These are phyloP conservation scores for Microbotryum saponariae DNA, from an alignment of 1,284 basidiomycete species.

Conservation along the genomic window DNA sequence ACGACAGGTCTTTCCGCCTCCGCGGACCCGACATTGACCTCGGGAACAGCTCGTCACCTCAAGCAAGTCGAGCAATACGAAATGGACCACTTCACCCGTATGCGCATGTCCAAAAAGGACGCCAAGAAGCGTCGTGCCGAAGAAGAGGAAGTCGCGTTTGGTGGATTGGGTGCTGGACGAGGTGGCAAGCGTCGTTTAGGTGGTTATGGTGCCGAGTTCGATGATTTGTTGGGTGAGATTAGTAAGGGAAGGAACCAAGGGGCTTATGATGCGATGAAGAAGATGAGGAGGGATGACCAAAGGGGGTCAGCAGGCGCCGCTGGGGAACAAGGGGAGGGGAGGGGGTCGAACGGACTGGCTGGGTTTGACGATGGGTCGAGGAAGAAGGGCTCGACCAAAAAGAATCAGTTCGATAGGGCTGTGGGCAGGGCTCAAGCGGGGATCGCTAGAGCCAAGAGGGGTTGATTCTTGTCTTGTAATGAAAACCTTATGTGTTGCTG, in stretches of 20 bases:
- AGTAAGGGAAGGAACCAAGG: slow-evolving; percentile 23
- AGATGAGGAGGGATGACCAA: slow-evolving; percentile 21
- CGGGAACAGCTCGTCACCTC: slow-evolving; percentile 65
- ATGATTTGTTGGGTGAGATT: slow-evolving; percentile 41
- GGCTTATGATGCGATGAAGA: slow-evolving; percentile 30
- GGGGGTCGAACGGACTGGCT: slow-evolving; percentile 16
- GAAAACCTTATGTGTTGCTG: no score
- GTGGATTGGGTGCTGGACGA: slow-evolving; percentile 43
- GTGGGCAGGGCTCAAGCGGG: slow-evolving; percentile 7
- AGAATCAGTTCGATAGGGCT: slow-evolving; percentile 33
- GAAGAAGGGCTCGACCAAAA: slow-evolving; percentile 13
- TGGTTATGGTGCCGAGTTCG: slow-evolving; percentile 39
- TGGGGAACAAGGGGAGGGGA: slow-evolving; percentile 5
- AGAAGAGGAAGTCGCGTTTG: slow-evolving; percentile 87
- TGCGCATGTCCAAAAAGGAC: slow-evolving; percentile 88
- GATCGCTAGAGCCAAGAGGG: no score
- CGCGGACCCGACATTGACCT: slow-evolving; percentile 40
- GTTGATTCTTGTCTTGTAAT: no score
- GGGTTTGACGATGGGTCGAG: slow-evolving; percentile 5
- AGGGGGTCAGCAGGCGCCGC: neutral
- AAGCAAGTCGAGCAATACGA: slow-evolving; percentile 82
- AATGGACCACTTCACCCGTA: slow-evolving; percentile 88
- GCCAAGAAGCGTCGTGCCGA: slow-evolving; percentile 67
- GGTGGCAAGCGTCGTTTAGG: slow-evolving; percentile 41
- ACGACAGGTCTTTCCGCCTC: slow-evolving; percentile 59